phyloP scores from a whole-genome alignment of 805 yeast genomes.

The Blastobotrys peoriensis region DNA sequence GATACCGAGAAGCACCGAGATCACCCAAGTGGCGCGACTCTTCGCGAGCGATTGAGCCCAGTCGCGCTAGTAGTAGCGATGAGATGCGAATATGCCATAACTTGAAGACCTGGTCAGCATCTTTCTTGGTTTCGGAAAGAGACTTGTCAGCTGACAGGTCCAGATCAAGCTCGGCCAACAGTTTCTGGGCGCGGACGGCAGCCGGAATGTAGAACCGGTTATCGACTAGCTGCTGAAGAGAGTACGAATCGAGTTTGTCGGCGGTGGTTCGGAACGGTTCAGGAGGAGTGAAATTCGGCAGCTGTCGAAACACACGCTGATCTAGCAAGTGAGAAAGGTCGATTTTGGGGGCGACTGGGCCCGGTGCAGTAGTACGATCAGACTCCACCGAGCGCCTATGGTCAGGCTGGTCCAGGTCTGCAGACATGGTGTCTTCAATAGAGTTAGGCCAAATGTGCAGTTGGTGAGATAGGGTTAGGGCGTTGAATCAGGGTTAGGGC shows the following conservation, averaged over 20 bases:
- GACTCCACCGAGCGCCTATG: too few species aligned
- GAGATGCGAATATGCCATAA: slow-evolving; percentile 28
- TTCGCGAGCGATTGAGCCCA: slow-evolving; percentile 28
- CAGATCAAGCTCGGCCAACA: slow-evolving; percentile 8
- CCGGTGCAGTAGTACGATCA: too few species aligned
- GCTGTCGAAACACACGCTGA: slow-evolving; percentile 8
- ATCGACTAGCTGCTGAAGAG: slow-evolving; percentile 16
- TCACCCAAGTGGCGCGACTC: slow-evolving; percentile 26
- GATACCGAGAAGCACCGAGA: slow-evolving; percentile 21
- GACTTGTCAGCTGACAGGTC: too few species aligned
- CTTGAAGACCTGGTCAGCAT: slow-evolving; percentile 18
- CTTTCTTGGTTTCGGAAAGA: slow-evolving; percentile 9
- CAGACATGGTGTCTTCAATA: too few species aligned
- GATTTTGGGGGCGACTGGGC: too few species aligned
- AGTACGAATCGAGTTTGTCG: slow-evolving; percentile 20
- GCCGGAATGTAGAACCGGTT: slow-evolving; percentile 24
- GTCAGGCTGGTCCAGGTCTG: too few species aligned
- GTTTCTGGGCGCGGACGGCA: slow-evolving; percentile 18
- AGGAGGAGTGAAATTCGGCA: slow-evolving; percentile 10
- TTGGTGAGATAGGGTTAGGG: too few species aligned
- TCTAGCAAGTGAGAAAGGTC: slow-evolving; percentile 6
- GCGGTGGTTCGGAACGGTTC: slow-evolving; percentile 1
- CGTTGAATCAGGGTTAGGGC: too few species aligned
- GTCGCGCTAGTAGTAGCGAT: slow-evolving; percentile 24
- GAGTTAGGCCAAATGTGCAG: too few species aligned